phyloP scores from a whole-genome alignment of 2,329 filamentous ascomycete genomes.

The Paraconiothyrium brasiliense region DNA sequence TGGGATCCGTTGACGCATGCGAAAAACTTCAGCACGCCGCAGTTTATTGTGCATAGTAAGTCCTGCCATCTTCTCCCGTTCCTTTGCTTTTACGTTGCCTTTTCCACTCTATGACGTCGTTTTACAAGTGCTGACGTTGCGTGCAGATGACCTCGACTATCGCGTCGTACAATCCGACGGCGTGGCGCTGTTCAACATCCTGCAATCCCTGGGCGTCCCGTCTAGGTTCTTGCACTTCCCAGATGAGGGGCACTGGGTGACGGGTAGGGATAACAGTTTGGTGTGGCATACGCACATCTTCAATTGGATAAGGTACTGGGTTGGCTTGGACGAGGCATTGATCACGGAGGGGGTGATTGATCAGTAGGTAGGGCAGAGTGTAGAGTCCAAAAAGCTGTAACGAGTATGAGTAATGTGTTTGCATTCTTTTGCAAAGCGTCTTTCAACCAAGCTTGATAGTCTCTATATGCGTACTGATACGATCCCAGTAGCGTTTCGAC shows the following conservation, averaged over 20 bases:
- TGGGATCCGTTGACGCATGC: conserved; percentile 68
- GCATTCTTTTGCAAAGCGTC: too few species aligned
- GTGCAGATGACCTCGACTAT: conserved; percentile 76
- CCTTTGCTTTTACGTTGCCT: conserved; percentile 5
- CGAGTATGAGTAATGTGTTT: too few species aligned
- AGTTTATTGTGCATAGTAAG: conserved; percentile 81
- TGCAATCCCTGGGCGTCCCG: conserved; percentile 78
- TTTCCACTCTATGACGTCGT: background rate
- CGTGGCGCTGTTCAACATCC: conserved; percentile 82
- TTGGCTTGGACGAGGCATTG: conserved; percentile 41
- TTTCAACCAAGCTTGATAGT: conserved; percentile 4
- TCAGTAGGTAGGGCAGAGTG: conserved; percentile 27
- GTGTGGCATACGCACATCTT: conserved; percentile 76
- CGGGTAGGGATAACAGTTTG: conserved; percentile 88
- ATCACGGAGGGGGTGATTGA: conserved; percentile 43
- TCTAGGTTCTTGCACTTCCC: conserved; percentile 83
- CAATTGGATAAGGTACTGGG: conserved; percentile 48
- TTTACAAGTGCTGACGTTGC: background rate
- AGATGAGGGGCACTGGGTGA: conserved; percentile 81
- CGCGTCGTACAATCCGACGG: conserved; percentile 87
- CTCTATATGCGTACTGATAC: background rate
- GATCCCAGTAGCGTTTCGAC: conserved; percentile 3
- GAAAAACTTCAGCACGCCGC: conserved; percentile 81
- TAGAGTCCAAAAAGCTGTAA: background rate
- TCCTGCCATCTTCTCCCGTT: conserved; percentile 33